Base-by-base conservation (phyloP, 169 alveolate species). In the Plasmodium yoelii region DNA sequence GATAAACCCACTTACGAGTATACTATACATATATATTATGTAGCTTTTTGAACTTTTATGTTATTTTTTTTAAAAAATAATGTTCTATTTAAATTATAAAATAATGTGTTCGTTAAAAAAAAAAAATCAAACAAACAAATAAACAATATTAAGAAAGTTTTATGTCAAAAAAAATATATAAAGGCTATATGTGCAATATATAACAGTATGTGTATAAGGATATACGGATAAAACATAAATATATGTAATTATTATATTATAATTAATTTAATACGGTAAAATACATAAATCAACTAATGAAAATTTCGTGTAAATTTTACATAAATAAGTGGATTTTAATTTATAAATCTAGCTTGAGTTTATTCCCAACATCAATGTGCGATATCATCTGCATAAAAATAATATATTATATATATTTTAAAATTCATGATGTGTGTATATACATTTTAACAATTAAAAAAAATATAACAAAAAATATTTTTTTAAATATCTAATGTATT, bases 311-410 rank as follows among this genome's bases (percentile, higher is more conserved):
- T 13, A 12, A 2, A 51, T 51, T 51, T 51, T n/a, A 12, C 18
- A 51, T 12, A 51, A 13, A 51, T 51, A n/a, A 1, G 18, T 3
- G 59, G 15, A 57, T 71, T 55, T 60, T 28, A 55, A 59, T 49
- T 64, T 73, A 93, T 44, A 93, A 73, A 24, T 91, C 94, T 26
- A 93, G 77, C 55, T 88, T 82, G 71, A 93, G 60, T 65, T 93
- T 93, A 65, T 90, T 92, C 22, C 94, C 93, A 73, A 93, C 92
- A 74, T 93, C 95, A 82, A 93, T 90, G 88, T 93, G 95, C 24
- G 94, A 77, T 53, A 93, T 93, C 95, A 93, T 90, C 95, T 93
- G 92, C 56, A 42, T 39, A 67, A 75, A 67, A 70, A 22, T 28
- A 65, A 61, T 8, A 18, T 15, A 53, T 15, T 57, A 72, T 15